Base-by-base conservation (phyloP, 2,329 filamentous ascomycete genomes). In the Beauveria varroae region DNA sequence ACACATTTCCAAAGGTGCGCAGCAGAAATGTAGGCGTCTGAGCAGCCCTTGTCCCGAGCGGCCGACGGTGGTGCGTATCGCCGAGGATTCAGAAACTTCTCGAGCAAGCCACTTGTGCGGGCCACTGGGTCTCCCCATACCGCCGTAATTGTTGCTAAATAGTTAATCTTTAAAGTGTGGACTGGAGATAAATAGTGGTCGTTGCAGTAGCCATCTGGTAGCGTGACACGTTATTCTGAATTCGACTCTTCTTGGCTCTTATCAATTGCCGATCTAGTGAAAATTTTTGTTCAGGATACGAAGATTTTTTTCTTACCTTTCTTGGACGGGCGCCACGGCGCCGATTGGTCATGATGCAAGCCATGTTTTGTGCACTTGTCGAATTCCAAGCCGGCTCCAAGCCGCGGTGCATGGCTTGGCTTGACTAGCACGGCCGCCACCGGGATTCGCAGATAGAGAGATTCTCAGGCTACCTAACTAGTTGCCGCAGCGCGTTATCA, bases 331-430 rank as follows among this genome's bases (percentile, higher is more conserved):
- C 50, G 41, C 57, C 20, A 22, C 24, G 20, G 20, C 16, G 50
- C 57, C 57, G 40, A 60, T 60, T 60, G 57, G 57, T 24, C 57
- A n/a, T 22, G 4, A 53, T 40, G 50, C 50, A 60, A 60, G 57
- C 57, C 57, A 60, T 60, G n/a, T 26, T 53, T 46, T 43, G 46
- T 43, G 22, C 46, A 9, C 18, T 14, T 20, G 24, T 30, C 34
- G 10, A 59, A 43, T 47, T 24, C 57, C 28, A 53, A 60, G 57
- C 50, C 57, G 57, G 49, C 57, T 53, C 24, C 41, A 47, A 28
- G 40, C 26, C 16, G 43, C 30, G 57, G 30, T 37, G 54, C 18
- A 12, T 24, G 44, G 41, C 26, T 28, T 53, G 57, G 57, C 57
- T 53, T 53, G 49, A n/a, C 37, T 58, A 58, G 34, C 34, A 43